Conservation (phyloP, 371 early-diverging fungal genomes). For the Rhizopus stolonifer region DNA sequence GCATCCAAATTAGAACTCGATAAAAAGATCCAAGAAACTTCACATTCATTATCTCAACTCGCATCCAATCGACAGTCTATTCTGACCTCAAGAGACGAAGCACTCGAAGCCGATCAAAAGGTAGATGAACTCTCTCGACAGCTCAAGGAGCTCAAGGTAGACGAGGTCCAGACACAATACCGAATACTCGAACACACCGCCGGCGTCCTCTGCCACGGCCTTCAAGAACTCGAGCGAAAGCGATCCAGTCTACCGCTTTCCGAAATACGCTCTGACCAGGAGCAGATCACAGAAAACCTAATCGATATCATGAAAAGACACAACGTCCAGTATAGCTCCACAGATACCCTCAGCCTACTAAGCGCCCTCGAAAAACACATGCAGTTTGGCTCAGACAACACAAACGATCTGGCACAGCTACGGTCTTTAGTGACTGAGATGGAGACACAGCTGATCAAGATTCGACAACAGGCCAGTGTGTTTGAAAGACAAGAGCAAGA, state of each 20-base stretch:
- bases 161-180: conserved; percentile 65
- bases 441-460: conserved; percentile 28
- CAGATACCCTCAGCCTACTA: conserved; percentile 7
- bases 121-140: conserved; percentile 70
- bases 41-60: conserved; percentile 58
- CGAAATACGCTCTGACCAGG: conserved; percentile 5
- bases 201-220: conserved; percentile 56
- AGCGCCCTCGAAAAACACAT: conserved; percentile 26
- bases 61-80: conserved; percentile 30
- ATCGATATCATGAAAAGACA: conserved; percentile 10
- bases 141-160: conserved; percentile 58
- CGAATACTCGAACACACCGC: conserved; percentile 71
- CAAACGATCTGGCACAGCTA: conserved; percentile 4
- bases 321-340: neutral
- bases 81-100: conserved; percentile 12
- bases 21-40: conserved; percentile 68
- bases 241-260: neutral
- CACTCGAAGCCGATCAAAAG: conserved; percentile 55
- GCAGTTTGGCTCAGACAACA: neutral
- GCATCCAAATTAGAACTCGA: conserved; percentile 54
- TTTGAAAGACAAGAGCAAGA: conserved; percentile 19
- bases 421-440: conserved; percentile 27
- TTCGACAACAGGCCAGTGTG: conserved; percentile 27
- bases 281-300: conserved; percentile 8
- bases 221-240: conserved; percentile 42